Conservation (phyloP, 163 green algal genomes). For the Chlorella variabilis region DNA sequence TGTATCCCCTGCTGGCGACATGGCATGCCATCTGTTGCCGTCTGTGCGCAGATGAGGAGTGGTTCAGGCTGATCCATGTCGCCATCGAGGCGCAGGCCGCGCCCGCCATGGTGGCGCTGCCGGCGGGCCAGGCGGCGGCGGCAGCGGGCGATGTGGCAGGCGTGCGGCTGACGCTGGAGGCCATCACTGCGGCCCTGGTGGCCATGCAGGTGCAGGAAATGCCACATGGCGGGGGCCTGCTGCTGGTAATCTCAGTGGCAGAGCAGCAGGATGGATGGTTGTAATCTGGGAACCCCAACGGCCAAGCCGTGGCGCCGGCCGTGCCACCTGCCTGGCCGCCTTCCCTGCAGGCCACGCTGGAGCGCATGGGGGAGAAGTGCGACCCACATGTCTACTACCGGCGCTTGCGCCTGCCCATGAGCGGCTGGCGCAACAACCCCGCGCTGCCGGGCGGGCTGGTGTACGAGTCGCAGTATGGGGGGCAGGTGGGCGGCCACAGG, state of each 20-base stretch:
- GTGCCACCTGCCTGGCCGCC: too few relatives aligned
- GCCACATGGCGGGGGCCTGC: too few relatives aligned
- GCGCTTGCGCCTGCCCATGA: constrained; percentile 19
- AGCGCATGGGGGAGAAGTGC: constrained; percentile 16
- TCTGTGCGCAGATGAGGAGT: constrained; percentile 19
- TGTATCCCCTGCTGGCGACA: too few relatives aligned
- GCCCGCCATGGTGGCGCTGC: not conserved
- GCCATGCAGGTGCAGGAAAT: constrained; percentile 4
- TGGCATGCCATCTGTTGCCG: too few relatives aligned
- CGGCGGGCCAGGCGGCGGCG: not conserved
- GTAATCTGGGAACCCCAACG: too few relatives aligned
- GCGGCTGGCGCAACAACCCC: constrained; percentile 25
- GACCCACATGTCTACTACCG: constrained; percentile 14
- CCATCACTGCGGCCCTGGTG: not conserved
- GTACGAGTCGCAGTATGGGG: constrained; percentile 7
- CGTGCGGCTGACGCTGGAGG: not conserved
- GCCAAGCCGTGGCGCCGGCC: too few relatives aligned
- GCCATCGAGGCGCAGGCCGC: constrained; percentile 17
- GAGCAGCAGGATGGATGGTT: not conserved
- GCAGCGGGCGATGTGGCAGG: not conserved
- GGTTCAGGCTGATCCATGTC: constrained; percentile 23
- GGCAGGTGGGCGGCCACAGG: not conserved
- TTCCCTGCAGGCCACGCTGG: constrained; percentile 9
- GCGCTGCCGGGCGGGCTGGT: constrained; percentile 11
- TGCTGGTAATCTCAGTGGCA: not conserved